phyloP scores from a whole-genome alignment of 1,139 yeast genomes.

The Candida sojae region DNA sequence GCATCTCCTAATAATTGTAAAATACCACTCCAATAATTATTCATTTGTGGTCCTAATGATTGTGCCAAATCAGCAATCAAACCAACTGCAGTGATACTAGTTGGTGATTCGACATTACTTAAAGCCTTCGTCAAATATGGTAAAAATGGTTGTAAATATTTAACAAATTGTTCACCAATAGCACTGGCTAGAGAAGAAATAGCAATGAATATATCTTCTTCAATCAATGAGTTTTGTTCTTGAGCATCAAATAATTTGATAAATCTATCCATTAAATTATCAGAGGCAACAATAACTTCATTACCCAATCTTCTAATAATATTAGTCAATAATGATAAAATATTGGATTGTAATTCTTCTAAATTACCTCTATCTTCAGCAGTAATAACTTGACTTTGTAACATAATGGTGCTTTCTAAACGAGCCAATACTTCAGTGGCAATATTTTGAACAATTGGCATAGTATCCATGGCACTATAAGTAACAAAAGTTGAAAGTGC shows the following conservation, averaged over 20 bases:
- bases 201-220: conserved; percentile 92
- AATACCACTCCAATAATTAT: conserved; percentile 74
- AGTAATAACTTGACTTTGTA: conserved; percentile 54
- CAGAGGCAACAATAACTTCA: conserved; percentile 70
- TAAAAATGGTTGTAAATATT: conserved; percentile 77
- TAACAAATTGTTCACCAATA: conserved; percentile 65
- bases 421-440: conserved; percentile 76
- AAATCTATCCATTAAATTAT: conserved; percentile 81
- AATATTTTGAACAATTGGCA: conserved; percentile 67
- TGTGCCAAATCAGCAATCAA: conserved; percentile 97
- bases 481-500: conserved; percentile 83
- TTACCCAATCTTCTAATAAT: conserved; percentile 80
- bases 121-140: conserved; percentile 82
- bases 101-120: conserved; percentile 78
- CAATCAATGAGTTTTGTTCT: conserved; percentile 75
- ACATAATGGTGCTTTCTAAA: conserved; percentile 62
- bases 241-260: conserved; percentile 64
- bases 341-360: conserved; percentile 87
- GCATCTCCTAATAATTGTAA: conserved; percentile 81
- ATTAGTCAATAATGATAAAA: conserved; percentile 83
- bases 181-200: conserved; percentile 88
- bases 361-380: conserved; percentile 74
- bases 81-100: conserved; percentile 89
- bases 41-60: conserved; percentile 73
- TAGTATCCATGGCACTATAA: conserved; percentile 70